Evolutionary conservation across 768 basidiomycete species (phyloP).

Genomic region (Termitomyces sp.): DNA sequence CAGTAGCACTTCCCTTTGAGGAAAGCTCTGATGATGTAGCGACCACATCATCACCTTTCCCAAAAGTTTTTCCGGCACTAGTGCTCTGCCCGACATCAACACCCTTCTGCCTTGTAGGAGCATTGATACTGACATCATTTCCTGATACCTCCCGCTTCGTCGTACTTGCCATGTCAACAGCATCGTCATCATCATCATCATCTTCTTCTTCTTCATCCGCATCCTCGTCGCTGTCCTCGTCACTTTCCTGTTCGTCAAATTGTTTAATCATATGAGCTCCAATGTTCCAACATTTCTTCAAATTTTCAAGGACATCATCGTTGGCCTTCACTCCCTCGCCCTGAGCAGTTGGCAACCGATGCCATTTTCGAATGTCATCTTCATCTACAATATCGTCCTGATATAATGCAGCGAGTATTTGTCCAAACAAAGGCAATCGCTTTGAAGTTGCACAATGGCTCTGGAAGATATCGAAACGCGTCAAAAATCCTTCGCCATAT

Average conservation of each 20-base stretch:
- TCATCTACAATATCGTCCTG: conserved; percentile 91
- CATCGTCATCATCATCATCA: conserved; percentile 3
- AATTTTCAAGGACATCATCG: conserved; percentile 39
- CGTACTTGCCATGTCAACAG: not conserved
- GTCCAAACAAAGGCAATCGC: conserved; percentile 72
- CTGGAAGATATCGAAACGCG: conserved; percentile 26
- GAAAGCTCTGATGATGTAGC: not conserved
- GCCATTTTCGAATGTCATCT: conserved; percentile 88
- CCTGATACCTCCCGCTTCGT: not conserved
- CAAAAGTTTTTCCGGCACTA: too few relatives aligned
- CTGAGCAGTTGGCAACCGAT: conserved; percentile 49
- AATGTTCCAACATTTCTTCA: conserved; percentile 65
- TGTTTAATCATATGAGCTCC: conserved; percentile 75
- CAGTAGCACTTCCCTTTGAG: not conserved
- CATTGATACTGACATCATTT: not conserved
- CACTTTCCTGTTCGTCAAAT: conserved; percentile 62
- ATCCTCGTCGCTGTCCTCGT: conserved; percentile 11
- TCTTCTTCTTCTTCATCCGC: conserved; percentile 12
- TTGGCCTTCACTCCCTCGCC: conserved; percentile 41
- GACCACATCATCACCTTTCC: not conserved
- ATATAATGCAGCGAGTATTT: conserved; percentile 82
- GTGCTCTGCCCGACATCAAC: not conserved
- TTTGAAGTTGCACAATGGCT: conserved; percentile 58
- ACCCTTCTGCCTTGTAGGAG: too few relatives aligned
- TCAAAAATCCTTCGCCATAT: not conserved